Conservation (phyloP, 768 basidiomycete species). For the Hortiboletus campestris region DNA sequence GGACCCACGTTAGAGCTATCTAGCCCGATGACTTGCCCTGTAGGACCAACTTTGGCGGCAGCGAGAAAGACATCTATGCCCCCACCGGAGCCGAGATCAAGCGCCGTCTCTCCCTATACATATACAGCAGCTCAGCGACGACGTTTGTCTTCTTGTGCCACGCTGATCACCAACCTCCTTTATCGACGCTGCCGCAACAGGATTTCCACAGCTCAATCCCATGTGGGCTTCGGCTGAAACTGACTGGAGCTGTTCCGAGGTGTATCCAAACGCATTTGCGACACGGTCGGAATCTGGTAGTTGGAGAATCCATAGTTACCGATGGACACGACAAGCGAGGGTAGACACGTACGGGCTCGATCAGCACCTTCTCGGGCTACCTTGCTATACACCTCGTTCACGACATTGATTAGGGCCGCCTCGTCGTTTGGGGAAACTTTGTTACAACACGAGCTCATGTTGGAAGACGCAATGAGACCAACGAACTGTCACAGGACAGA, state of each 20-base stretch:
- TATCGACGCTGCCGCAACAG: constrained; percentile 44
- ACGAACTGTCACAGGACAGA: no score
- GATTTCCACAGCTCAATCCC: constrained; percentile 57
- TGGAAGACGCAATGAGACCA: not conserved
- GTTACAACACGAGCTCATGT: not conserved
- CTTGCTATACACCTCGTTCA: constrained; percentile 17
- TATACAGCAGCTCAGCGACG: not conserved
- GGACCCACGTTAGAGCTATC: constrained; percentile 47
- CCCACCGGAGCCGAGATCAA: constrained; percentile 58
- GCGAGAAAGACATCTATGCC: constrained; percentile 58
- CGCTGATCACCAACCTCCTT: constrained; percentile 37
- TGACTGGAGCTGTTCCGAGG: constrained; percentile 39
- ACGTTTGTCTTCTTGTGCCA: not conserved
- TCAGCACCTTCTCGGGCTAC: constrained; percentile 4
- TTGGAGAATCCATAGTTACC: not conserved
- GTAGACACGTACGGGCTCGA: constrained; percentile 10
- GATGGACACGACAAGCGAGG: not conserved
- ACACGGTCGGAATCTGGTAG: constrained; percentile 13
- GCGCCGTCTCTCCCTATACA: constrained; percentile 50
- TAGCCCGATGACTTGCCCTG: constrained; percentile 52
- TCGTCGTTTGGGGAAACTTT: not conserved
- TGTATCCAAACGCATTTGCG: constrained; percentile 47
- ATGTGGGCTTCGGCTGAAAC: constrained; percentile 46
- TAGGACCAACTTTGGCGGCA: constrained; percentile 46
- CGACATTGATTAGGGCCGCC: not conserved